Evolutionary conservation across 495 filamentous ascomycete genomes (phyloP).

Genomic region (Aspergillus indologenus): DNA sequence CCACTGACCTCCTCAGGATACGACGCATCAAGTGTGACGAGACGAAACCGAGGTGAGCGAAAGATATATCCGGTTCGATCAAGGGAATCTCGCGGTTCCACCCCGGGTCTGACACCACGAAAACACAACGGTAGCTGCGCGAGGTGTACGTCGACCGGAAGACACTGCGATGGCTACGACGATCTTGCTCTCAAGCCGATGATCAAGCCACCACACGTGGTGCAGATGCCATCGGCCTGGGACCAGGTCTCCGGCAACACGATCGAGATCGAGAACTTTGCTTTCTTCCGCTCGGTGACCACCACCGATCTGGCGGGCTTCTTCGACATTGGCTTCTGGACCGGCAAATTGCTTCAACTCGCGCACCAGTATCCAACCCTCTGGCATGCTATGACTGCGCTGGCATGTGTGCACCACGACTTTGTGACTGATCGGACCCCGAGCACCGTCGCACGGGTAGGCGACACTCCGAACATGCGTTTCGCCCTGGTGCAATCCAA

Average conservation of each 20-base stretch:
- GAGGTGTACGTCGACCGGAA: constrained; percentile 1
- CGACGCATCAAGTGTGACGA: constrained; percentile 1
- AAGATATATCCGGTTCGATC: neutral
- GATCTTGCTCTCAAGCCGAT: neutral
- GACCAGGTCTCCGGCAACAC: neutral
- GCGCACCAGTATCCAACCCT: neutral
- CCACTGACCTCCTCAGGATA: neutral
- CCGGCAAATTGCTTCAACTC: neutral
- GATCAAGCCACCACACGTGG: neutral
- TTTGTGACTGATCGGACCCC: neutral
- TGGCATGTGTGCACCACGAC: neutral
- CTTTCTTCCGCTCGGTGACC: neutral
- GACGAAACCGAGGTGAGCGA: neutral
- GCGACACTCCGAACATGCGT: neutral
- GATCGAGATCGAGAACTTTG: neutral
- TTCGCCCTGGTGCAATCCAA: neutral
- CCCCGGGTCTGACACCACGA: neutral
- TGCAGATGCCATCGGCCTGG: constrained; percentile 5
- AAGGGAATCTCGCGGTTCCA: neutral
- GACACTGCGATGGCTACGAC: neutral
- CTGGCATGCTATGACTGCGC: neutral
- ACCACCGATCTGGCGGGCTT: neutral
- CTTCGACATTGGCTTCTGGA: neutral
- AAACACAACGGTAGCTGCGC: neutral
- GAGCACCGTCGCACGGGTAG: neutral